Evolutionary conservation across 2,329 filamentous ascomycete genomes (phyloP), one percentile per base, ranked within the genome.

Genomic region (Rachicladosporium sp.): DNA sequence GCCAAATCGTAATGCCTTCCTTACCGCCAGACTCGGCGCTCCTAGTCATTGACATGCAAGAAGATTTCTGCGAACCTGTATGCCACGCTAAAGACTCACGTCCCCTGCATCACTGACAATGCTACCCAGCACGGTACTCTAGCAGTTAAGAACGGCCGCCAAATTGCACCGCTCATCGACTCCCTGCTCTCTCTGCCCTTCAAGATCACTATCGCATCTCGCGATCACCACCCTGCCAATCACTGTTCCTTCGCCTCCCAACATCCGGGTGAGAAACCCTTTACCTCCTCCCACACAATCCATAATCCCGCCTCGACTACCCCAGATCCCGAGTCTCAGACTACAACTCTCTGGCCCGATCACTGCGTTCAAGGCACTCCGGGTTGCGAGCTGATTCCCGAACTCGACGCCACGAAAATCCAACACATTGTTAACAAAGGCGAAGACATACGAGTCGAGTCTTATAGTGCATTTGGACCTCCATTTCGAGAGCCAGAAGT

Each of bases 391-490:
- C 67, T 96, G 13, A 69, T 91, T 6, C 72, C 79, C 0, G 86
- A 87, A 55, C 69, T 96, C 1, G 66, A 85, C 36, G 43, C 56
- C 10, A 51, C 55, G 6, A 69, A 67, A 10, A 49, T 93, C n/a
- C 71, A 89, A 49, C 50, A 62, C 29, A 66, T 86, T 21, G 64
- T 95, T 9, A 73, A 82, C 49, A 98, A 98, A 66, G 91, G 91
- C 8, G 73, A 69, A 55, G 71, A 86, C 55, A 58, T 68, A 33
- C 67, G 73, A 33, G 74, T 94, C 2, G 91, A 98, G 62, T 95
- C 95, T 82, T 96, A 95, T 63, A 89, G 82, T 45, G 87, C 81
- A 1, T 96, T 98, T 53, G 80, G 80, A 44, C 83, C 88, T 55
- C 82, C 84, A 0, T 89, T 95, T 51, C 62, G 62, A 31, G 69